phyloP scores from a whole-genome alignment of 75 land plant species.

The Picea sitchensis region DNA sequence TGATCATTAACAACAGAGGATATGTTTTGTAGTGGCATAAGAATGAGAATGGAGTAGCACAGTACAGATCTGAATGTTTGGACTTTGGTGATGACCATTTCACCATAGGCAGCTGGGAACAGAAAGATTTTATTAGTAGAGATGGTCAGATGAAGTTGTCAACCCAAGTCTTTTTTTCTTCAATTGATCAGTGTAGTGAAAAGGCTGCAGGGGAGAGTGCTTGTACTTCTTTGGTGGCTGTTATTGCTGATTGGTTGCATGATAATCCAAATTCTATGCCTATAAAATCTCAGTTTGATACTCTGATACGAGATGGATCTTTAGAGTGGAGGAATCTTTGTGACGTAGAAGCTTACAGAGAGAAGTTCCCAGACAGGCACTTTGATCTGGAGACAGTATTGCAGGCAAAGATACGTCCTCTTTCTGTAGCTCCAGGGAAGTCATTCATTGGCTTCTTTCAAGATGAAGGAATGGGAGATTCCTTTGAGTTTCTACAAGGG shows the following conservation, averaged over 20 bases:
- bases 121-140: slow-evolving; percentile 63
- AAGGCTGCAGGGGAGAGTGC: slow-evolving; percentile 96
- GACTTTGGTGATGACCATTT: slow-evolving; percentile 88
- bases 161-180: slow-evolving; percentile 80
- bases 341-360: slow-evolving; percentile 45
- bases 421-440: slow-evolving; percentile 62
- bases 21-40: slow-evolving; percentile 5
- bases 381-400: slow-evolving; percentile 93
- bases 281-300: slow-evolving; percentile 74
- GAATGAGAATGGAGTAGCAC: neutral
- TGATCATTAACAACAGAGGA: neutral
- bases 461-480: slow-evolving; percentile 54
- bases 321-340: slow-evolving; percentile 88
- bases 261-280: slow-evolving; percentile 51
- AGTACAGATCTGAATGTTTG: slow-evolving; percentile 4
- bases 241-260: slow-evolving; percentile 95
- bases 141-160: slow-evolving; percentile 79
- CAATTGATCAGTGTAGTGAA: slow-evolving; percentile 92
- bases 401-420: slow-evolving; percentile 63
- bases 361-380: slow-evolving; percentile 81
- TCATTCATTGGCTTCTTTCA: slow-evolving; percentile 87
- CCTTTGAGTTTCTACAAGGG: slow-evolving; percentile 61
- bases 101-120: slow-evolving; percentile 78
- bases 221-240: slow-evolving; percentile 88
- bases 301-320: slow-evolving; percentile 81